These are phyloP conservation scores for Alternaria rosae DNA, from an alignment of 2,329 filamentous ascomycete species.

Conservation along the genomic window DNA sequence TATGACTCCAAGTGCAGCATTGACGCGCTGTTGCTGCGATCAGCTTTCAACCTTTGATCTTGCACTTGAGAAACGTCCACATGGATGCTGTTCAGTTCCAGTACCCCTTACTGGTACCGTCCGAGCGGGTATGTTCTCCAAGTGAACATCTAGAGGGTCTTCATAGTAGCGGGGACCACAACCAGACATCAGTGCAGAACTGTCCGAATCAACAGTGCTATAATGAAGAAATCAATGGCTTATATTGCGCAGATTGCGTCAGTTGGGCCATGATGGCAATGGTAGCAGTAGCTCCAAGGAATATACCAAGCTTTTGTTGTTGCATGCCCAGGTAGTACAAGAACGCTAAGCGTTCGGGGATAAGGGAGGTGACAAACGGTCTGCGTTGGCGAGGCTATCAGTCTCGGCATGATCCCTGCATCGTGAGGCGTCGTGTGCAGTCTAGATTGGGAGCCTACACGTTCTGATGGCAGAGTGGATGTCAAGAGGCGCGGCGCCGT, in stretches of 20 bases:
- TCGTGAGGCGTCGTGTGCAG: not conserved
- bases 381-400: not conserved
- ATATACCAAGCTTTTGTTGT: not conserved
- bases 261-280: not conserved
- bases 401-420: slow-evolving; percentile 1
- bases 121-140: not conserved
- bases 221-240: not conserved
- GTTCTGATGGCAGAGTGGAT: not conserved
- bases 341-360: not conserved
- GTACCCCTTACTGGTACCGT: not conserved
- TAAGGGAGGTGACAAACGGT: not conserved
- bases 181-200: not conserved
- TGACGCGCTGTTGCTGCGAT: not conserved
- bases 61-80: not conserved
- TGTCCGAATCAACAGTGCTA: not conserved
- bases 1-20: not conserved
- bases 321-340: not conserved
- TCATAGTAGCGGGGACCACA: not conserved
- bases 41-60: not conserved
- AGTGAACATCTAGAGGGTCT: not conserved
- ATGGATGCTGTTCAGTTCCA: not conserved
- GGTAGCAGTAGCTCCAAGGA: not conserved
- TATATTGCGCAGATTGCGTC: not conserved
- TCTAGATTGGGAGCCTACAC: not conserved
- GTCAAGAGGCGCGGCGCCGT: not conserved